Conservation (phyloP, 441 rosid species). For the Arabidopsis lyrata region DNA sequence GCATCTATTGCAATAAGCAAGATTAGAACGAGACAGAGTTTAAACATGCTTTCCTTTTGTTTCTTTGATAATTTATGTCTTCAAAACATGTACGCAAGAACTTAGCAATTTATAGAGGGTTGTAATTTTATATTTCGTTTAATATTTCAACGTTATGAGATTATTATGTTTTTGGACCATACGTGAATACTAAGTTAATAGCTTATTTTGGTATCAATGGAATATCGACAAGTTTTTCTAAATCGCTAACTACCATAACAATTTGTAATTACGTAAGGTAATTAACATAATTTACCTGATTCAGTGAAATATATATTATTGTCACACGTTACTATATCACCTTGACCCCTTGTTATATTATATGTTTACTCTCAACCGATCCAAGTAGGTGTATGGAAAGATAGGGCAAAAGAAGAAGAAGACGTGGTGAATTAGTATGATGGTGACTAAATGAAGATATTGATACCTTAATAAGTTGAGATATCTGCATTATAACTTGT, state of each 20-base stretch:
- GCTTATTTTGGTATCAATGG: constrained; percentile 31
- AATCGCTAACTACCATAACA: constrained; percentile 1
- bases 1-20: constrained; percentile 29
- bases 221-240: constrained; percentile 23
- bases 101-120: constrained; percentile 30
- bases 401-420: neutral
- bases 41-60: constrained; percentile 26
- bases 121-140: neutral
- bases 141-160: neutral
- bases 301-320: neutral
- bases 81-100: constrained; percentile 17
- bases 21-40: constrained; percentile 11
- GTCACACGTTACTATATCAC: neutral
- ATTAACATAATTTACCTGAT: constrained; percentile 6
- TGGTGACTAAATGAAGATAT: constrained; percentile 15
- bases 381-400: constrained; percentile 19
- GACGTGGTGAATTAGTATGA: constrained; percentile 7
- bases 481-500: neutral
- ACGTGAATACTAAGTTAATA: constrained; percentile 17
- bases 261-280: constrained; percentile 26
- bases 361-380: constrained; percentile 19
- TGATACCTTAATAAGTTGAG: constrained; percentile 11
- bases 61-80: constrained; percentile 2
- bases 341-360: neutral
- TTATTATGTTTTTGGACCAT: neutral